phyloP scores from a whole-genome alignment of 108 stramenopile species.

The Nitzschia sp. region DNA sequence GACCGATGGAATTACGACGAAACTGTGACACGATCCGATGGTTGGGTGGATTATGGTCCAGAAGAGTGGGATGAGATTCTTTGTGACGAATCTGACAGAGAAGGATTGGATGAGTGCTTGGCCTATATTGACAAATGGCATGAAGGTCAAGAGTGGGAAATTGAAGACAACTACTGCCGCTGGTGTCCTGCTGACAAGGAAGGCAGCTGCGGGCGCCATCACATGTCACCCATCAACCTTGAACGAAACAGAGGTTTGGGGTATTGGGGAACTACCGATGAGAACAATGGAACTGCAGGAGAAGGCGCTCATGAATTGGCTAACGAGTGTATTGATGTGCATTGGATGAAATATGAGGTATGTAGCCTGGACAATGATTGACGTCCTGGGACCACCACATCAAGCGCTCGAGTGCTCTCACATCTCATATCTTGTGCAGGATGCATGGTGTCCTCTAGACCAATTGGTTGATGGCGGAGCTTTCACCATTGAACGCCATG shows the following conservation, averaged over 20 bases:
- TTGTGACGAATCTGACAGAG: conserved; percentile 14
- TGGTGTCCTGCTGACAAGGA: conserved; percentile 31
- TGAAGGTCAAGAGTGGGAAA: conserved; percentile 18
- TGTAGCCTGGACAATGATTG: background rate
- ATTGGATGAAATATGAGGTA: conserved; percentile 52
- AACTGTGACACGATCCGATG: background rate
- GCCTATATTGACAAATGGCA: conserved; percentile 28
- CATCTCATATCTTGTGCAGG: background rate
- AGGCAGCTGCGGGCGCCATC: conserved; percentile 26
- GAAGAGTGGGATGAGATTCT: conserved; percentile 13
- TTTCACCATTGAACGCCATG: conserved; percentile 44
- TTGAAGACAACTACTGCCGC: conserved; percentile 28
- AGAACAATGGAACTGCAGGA: background rate
- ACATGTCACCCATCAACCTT: conserved; percentile 39
- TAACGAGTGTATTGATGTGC: conserved; percentile 34
- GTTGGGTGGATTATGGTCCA: conserved; percentile 16
- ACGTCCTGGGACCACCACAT: conserved; percentile 11
- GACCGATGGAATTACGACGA: background rate
- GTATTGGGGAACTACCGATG: background rate
- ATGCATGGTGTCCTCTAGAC: conserved; percentile 29
- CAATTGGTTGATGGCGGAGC: conserved; percentile 22
- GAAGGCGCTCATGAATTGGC: background rate
- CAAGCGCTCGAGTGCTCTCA: conserved; percentile 8
- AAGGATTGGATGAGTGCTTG: conserved; percentile 24
- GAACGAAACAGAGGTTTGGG: conserved; percentile 25